phyloP scores from a whole-genome alignment of 805 yeast genomes.

The Candida sanyiensis region DNA sequence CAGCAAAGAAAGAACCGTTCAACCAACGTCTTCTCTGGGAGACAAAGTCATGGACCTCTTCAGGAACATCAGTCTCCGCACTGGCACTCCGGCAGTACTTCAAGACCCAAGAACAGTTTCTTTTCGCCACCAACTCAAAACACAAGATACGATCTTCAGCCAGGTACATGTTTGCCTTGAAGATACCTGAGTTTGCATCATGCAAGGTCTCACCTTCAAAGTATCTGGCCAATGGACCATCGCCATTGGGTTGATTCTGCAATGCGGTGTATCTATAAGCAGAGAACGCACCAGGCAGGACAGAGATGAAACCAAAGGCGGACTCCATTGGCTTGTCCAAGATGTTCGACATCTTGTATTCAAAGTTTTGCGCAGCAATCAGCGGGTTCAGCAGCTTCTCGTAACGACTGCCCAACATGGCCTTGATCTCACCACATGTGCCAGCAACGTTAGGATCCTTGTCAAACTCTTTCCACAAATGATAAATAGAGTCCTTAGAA shows the following conservation, averaged over 20 bases:
- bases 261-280: constrained; percentile 87
- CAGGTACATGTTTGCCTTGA: constrained; percentile 92
- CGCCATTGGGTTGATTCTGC: constrained; percentile 58
- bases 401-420: constrained; percentile 63
- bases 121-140: constrained; percentile 90
- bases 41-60: constrained; percentile 75
- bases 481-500: constrained; percentile 73
- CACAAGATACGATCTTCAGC: constrained; percentile 96
- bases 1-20: constrained; percentile 94
- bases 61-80: constrained; percentile 96
- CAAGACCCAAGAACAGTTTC: constrained; percentile 65
- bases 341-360: constrained; percentile 91
- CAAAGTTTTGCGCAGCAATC: constrained; percentile 95
- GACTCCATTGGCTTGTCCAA: constrained; percentile 95
- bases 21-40: constrained; percentile 95
- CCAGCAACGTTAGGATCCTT: constrained; percentile 82
- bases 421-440: constrained; percentile 95
- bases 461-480: constrained; percentile 83
- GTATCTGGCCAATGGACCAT: constrained; percentile 82
- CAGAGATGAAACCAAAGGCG: constrained; percentile 89
- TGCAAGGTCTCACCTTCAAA: constrained; percentile 84
- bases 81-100: constrained; percentile 81
- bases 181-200: constrained; percentile 68
- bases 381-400: constrained; percentile 67
- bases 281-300: constrained; percentile 93